phyloP scores from a whole-genome alignment of 768 basidiomycete species.

The Mycena haematopus region DNA sequence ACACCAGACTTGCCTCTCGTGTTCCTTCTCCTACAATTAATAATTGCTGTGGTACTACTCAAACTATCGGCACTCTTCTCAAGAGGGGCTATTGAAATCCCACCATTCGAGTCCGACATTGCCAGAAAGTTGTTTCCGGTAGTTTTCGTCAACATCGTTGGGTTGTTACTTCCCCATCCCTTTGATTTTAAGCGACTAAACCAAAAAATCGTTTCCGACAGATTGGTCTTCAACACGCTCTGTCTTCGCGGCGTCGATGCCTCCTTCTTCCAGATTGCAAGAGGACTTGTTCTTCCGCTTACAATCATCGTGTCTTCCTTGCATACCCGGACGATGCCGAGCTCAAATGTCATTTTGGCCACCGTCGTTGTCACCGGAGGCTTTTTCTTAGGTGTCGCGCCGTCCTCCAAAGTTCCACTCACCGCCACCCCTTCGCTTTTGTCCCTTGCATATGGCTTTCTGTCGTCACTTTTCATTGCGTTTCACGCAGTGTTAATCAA shows the following conservation, averaged over 20 bases:
- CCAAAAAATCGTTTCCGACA: neutral
- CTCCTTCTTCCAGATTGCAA: slow-evolving; percentile 86
- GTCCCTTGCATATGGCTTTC: slow-evolving; percentile 70
- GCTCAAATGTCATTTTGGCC: slow-evolving; percentile 59
- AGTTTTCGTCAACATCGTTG: slow-evolving; percentile 72
- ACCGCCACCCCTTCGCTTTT: slow-evolving; percentile 55
- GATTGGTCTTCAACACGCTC: slow-evolving; percentile 80
- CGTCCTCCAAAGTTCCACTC: slow-evolving; percentile 52
- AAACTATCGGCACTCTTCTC: slow-evolving; percentile 58
- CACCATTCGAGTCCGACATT: slow-evolving; percentile 54
- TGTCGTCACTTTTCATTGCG: slow-evolving; percentile 79
- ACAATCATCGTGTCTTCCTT: slow-evolving; percentile 78
- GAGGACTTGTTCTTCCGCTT: slow-evolving; percentile 83
- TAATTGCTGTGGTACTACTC: slow-evolving; percentile 70
- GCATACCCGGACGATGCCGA: slow-evolving; percentile 60
- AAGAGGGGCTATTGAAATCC: slow-evolving; percentile 58
- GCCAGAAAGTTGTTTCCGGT: slow-evolving; percentile 68
- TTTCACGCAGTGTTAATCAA: slow-evolving; percentile 81
- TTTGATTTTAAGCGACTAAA: neutral
- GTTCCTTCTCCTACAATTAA: slow-evolving; percentile 72
- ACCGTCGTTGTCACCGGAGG: slow-evolving; percentile 73
- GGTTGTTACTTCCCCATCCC: slow-evolving; percentile 1
- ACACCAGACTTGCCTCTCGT: slow-evolving; percentile 70
- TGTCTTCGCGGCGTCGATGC: slow-evolving; percentile 82
- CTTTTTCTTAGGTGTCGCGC: slow-evolving; percentile 78